phyloP scores from a whole-genome alignment of 371 early-diverging fungal species.

The Hamiltosporidium tvaerminnensis region DNA sequence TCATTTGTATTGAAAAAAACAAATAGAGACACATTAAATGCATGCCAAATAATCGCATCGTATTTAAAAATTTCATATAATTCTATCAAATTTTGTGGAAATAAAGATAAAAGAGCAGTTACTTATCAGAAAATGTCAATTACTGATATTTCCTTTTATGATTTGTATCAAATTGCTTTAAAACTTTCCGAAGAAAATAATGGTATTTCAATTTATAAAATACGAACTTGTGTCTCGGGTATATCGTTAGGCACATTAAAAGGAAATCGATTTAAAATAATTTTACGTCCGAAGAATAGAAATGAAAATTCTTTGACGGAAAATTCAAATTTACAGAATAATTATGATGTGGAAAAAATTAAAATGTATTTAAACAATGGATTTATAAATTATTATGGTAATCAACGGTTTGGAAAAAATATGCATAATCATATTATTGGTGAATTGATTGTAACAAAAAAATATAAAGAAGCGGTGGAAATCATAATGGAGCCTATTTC shows the following conservation, averaged over 20 bases:
- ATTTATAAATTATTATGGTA: slow-evolving; percentile 52
- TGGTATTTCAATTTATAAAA: slow-evolving; percentile 14
- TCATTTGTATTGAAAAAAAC: slow-evolving; percentile 3
- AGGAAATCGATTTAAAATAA: slow-evolving; percentile 39
- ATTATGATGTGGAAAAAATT: neutral
- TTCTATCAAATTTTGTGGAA: slow-evolving; percentile 33
- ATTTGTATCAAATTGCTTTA: neutral
- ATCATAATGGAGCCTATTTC: slow-evolving; percentile 27
- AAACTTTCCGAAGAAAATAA: neutral
- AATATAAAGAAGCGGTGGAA: slow-evolving; percentile 38
- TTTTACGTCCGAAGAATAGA: slow-evolving; percentile 1
- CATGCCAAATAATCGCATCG: neutral
- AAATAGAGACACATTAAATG: neutral
- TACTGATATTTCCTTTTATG: slow-evolving; percentile 1
- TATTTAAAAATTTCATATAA: neutral
- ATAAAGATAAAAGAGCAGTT: slow-evolving; percentile 52
- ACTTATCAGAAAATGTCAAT: slow-evolving; percentile 49
- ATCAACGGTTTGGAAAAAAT: slow-evolving; percentile 47
- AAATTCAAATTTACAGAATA: neutral
- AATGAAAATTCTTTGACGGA: neutral
- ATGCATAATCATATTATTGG: slow-evolving; percentile 47
- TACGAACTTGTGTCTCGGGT: slow-evolving; percentile 17
- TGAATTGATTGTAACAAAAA: slow-evolving; percentile 24
- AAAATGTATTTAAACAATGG: neutral
- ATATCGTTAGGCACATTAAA: slow-evolving; percentile 26